phyloP scores from a whole-genome alignment of 1,284 basidiomycete genomes.

The Ganoderma boninense region DNA sequence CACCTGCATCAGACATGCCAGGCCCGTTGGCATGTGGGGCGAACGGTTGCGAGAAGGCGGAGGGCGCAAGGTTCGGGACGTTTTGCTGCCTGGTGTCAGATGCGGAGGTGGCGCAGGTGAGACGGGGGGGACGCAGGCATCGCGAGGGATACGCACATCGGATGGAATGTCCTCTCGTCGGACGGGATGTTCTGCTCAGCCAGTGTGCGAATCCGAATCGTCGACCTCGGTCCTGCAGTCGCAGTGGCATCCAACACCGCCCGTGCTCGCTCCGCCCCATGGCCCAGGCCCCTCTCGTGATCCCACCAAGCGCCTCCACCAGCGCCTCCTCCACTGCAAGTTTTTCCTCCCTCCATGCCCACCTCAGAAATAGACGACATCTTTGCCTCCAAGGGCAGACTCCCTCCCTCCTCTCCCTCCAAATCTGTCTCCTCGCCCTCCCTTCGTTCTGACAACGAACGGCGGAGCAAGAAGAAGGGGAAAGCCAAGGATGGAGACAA shows the following conservation, averaged over 20 bases:
- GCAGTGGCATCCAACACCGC: not conserved
- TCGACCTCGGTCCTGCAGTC: not conserved
- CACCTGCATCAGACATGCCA: slow-evolving; percentile 17
- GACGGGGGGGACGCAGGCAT: not conserved
- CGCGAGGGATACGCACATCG: slow-evolving; percentile 26
- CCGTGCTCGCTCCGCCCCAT: not conserved
- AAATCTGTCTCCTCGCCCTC: slow-evolving; percentile 37
- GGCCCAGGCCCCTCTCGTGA: not conserved
- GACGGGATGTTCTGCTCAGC: not conserved
- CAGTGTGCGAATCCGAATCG: slow-evolving; percentile 2
- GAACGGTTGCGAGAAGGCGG: slow-evolving; percentile 4
- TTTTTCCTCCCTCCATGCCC: slow-evolving; percentile 34
- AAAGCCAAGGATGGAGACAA: slow-evolving; percentile 43
- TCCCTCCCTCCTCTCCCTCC: slow-evolving; percentile 34
- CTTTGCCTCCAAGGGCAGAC: slow-evolving; percentile 65
- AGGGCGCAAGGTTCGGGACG: slow-evolving; percentile 20
- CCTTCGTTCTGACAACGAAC: slow-evolving; percentile 37
- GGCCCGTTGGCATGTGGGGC: slow-evolving; percentile 14
- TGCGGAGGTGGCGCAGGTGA: not conserved
- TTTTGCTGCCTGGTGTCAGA: slow-evolving; percentile 30
- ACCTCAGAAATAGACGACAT: slow-evolving; percentile 82
- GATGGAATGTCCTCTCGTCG: not conserved
- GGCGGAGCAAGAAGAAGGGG: slow-evolving; percentile 48
- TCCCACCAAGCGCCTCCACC: not conserved
- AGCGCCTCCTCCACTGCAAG: slow-evolving; percentile 12